Base-by-base conservation (phyloP, 2,329 filamentous ascomycete species). In the Laburnicola sp. region DNA sequence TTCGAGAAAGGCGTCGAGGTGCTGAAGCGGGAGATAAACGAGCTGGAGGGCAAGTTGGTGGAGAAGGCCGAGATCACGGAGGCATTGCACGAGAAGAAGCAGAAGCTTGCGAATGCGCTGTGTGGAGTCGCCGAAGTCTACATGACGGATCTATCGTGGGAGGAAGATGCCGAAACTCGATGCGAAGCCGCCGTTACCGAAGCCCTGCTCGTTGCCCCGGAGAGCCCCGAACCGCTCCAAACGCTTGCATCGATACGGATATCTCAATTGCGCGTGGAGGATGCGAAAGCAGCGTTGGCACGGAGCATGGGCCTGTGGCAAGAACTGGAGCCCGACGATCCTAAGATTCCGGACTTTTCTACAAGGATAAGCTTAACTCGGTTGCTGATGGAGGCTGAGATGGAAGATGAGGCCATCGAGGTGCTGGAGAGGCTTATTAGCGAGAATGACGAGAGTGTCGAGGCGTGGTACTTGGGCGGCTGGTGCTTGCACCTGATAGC, bases 71-170 rank as follows among this genome's bases (percentile, higher is more conserved):
- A 57, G 62, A 36, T 74, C 34, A 58, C 68, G 28, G 66, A 64
- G 9, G 64, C 69, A 50, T 51, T 78, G 31, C 82, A 86, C 26
- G 89, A 91, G 73, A 89, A 90, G 78, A 87, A 87, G 71, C 80
- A 81, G 59, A 94, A 94, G 74, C 80, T 97, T 31, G 90, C 91
- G 2, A 91, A 91, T 62, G 90, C 92, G n/a, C 81, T 99, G 31
- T 99, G 95, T 74, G 91, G 89, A 26, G 90, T 97, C 54, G 86
- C 90, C 5, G 94, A 99, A 76, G 91, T 99, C 43, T 99, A 97
- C 79, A 99, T 99, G 94, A 99, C 94, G 8, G 94, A 99, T 76
- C 77, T 97, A 63, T 94, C 89, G 65, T 86, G 82, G 90, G 92
- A 97, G 74, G 85, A 86, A 45, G 91, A 97, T 68, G 94, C 93